Conservation (phyloP, 345 rosid species). For the Cardiospermum halicacabum region DNA sequence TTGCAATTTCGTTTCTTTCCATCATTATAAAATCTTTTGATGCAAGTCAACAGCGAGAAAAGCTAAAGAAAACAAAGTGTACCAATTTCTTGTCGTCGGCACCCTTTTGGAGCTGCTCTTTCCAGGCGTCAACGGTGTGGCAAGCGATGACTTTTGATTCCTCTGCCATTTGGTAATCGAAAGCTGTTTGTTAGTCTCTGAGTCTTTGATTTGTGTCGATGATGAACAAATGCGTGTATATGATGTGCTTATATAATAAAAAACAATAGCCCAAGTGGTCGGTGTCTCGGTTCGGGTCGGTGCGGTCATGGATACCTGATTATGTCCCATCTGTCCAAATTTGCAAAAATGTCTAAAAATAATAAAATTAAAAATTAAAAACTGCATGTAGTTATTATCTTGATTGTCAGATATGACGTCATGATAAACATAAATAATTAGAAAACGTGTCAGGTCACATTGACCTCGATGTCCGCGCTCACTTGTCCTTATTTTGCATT, state of each 20-base stretch:
- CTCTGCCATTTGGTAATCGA: slow-evolving; percentile 13
- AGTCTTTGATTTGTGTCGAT: neutral
- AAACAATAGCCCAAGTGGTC: neutral
- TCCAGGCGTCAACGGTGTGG: slow-evolving; percentile 49
- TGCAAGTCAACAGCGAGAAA: too few species aligned
- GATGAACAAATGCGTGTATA: neutral
- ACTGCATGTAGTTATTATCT: too few species aligned
- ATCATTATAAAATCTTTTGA: neutral
- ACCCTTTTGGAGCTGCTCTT: slow-evolving; percentile 36
- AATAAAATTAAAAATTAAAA: too few species aligned
- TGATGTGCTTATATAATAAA: neutral
- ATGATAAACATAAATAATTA: too few species aligned
- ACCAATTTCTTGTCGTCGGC: slow-evolving; percentile 53
- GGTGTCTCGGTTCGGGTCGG: too few species aligned
- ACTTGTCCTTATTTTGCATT: too few species aligned
- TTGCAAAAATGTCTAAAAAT: too few species aligned
- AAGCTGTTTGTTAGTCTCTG: neutral
- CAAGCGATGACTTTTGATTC: slow-evolving; percentile 62
- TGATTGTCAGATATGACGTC: too few species aligned
- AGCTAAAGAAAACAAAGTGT: neutral
- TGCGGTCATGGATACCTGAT: too few species aligned
- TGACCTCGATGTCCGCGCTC: too few species aligned
- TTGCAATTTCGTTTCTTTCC: neutral
- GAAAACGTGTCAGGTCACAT: too few species aligned
- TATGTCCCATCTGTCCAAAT: too few species aligned